These are phyloP conservation scores for Phytophthora idaei DNA, from an alignment of 352 stramenopile genomes.

Conservation along the genomic window DNA sequence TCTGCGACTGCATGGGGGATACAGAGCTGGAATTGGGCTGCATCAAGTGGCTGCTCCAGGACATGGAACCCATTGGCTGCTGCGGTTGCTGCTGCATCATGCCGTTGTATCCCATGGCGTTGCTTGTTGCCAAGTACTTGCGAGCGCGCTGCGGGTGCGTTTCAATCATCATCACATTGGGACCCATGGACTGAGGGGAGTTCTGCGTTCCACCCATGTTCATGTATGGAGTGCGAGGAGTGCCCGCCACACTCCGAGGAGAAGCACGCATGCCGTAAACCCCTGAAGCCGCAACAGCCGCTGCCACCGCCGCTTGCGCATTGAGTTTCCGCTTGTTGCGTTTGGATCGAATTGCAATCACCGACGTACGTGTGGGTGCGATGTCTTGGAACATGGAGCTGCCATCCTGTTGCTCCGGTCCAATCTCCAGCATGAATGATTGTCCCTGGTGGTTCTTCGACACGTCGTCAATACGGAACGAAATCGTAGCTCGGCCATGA, in stretches of 20 bases:
- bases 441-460: conserved; percentile 98
- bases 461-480: conserved; percentile 97
- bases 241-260: conserved; percentile 44
- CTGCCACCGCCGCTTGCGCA: conserved; percentile 23
- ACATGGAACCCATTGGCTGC: conserved; percentile 39
- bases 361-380: conserved; percentile 80
- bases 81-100: conserved; percentile 40
- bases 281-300: conserved; percentile 12
- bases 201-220: conserved; percentile 27
- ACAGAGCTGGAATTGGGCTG: conserved; percentile 28
- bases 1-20: conserved; percentile 28
- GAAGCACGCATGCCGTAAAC: conserved; percentile 40
- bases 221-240: conserved; percentile 40
- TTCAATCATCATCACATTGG: conserved; percentile 34
- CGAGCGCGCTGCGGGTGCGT: conserved; percentile 36
- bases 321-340: conserved; percentile 92
- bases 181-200: conserved; percentile 21
- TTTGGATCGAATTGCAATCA: conserved; percentile 95
- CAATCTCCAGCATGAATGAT: conserved; percentile 92
- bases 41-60: conserved; percentile 59
- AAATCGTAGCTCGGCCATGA: conserved; percentile 81
- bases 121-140: conserved; percentile 37
- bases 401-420: conserved; percentile 82
- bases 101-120: conserved; percentile 32
- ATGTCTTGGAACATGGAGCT: conserved; percentile 91